Conservation (phyloP, 2,329 filamentous ascomycete species). For the Nemania sp. region DNA sequence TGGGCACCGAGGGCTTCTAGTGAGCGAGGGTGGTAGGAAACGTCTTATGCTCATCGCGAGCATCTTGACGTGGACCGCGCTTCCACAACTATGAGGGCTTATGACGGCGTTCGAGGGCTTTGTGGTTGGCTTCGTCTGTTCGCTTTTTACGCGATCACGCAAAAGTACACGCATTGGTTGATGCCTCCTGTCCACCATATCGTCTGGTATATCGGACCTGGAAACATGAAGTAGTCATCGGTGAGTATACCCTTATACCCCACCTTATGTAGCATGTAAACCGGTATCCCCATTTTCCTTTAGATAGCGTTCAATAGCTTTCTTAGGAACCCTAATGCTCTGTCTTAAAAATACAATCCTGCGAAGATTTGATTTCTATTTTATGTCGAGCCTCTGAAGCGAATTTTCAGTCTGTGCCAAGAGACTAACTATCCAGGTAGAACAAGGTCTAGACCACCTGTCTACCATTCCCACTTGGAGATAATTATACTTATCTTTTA, state of each 20-base stretch:
- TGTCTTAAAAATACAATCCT: too few species aligned
- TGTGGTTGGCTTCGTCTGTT: conserved; percentile 22
- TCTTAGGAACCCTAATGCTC: conserved; percentile 1
- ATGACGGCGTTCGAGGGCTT: conserved; percentile 43
- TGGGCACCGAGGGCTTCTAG: conserved; percentile 43
- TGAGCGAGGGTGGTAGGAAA: conserved; percentile 41
- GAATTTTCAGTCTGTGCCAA: too few species aligned
- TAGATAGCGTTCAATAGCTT: conserved; percentile 21
- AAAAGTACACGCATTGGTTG: conserved; percentile 16
- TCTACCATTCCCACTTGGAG: too few species aligned
- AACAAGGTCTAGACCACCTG: too few species aligned
- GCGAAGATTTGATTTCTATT: too few species aligned
- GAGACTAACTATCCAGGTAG: too few species aligned
- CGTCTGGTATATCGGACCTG: conserved; percentile 7
- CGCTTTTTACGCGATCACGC: background rate
- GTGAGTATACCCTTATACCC: conserved; percentile 38
- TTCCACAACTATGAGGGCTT: conserved; percentile 41
- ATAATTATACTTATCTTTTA: too few species aligned
- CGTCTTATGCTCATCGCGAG: conserved; percentile 35
- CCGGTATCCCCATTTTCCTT: background rate
- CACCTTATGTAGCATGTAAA: conserved; percentile 13
- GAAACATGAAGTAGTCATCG: conserved; percentile 23
- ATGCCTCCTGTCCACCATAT: conserved; percentile 4
- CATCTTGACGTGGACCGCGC: conserved; percentile 41
- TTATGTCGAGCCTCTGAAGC: too few species aligned